Base-by-base conservation (phyloP, 2,329 filamentous ascomycete species). In the Ophiocordyceps camponoti-rufipedis region DNA sequence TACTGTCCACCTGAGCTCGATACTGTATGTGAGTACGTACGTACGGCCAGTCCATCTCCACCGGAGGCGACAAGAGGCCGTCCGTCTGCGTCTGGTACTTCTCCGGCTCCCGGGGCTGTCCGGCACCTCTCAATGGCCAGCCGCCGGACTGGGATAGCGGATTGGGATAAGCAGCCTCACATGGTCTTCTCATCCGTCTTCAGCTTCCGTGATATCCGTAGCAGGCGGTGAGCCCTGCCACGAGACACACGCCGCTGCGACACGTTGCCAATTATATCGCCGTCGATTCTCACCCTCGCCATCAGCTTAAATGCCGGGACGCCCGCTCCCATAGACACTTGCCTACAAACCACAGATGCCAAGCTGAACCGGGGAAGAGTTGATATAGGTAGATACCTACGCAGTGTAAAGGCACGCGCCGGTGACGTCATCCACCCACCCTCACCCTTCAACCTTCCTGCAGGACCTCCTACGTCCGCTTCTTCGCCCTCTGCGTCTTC, bases 401-500 rank as follows among this genome's bases (percentile, higher is more conserved):
- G 23, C 23, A 23, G 3, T 23, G 23, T 23, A 23, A 5, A 23
- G 23, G 23, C 3, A 23, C 23, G 3, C 23, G 23, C 23, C 23
- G 23, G 5, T 23, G 23, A 23, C 23, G 23, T 23, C 23, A 23
- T 23, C 23, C 23, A 3, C 23, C 23, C 23, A 23, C 23, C 23
- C 23, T 23, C 23, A 23, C 3, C 23, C 23, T 3, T 23, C 23
- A 23, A 23, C 5, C 23, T 23, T 23, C 23, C 23, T 23, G 23
- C 23, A 23, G 23, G 23, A 23, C 23, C 23, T 23, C 23, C 23
- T 28, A 54, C 5, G 52, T 51, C 50, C 56, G 56, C 63, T 74
- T 75, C 65, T 78, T 80, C 50, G 68, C 69, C 23, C 23, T 23
- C 23, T 23, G 23, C 23, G 23, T 23, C 61, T 75, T 79, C 54